phyloP scores from a whole-genome alignment of 176 grass and related monocot genomes.

The Eragrostis nindensis region DNA sequence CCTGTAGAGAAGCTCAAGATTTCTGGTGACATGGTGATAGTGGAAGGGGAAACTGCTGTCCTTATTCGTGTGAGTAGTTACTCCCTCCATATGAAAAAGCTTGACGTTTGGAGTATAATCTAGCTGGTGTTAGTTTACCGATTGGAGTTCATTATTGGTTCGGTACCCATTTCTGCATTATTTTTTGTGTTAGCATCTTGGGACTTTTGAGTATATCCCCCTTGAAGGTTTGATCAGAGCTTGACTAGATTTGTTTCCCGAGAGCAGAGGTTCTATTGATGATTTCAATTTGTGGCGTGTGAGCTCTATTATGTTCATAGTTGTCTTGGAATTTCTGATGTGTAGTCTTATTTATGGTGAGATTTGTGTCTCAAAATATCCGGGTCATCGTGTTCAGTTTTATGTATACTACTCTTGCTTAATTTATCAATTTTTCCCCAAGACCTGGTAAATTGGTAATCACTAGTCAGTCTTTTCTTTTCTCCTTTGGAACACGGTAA shows the following conservation, averaged over 20 bases:
- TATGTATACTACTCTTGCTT: background rate
- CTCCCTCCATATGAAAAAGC: background rate
- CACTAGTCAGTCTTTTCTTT: background rate
- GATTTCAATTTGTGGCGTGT: background rate
- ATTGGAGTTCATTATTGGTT: background rate
- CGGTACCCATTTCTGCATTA: background rate
- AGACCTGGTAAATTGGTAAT: background rate
- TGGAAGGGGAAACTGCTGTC: background rate
- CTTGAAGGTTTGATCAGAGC: background rate
- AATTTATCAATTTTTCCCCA: background rate
- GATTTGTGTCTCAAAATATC: background rate
- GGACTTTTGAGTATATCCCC: background rate
- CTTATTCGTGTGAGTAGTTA: background rate
- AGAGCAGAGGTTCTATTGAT: too few species aligned
- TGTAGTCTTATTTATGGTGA: background rate
- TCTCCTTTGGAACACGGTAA: background rate
- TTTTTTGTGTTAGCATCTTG: background rate
- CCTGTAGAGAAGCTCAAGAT: background rate
- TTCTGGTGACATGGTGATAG: slow-evolving; percentile 1
- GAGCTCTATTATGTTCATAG: slow-evolving; percentile 1
- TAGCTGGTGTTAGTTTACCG: background rate
- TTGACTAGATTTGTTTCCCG: background rate
- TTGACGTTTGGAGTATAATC: background rate
- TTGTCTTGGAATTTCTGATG: slow-evolving; percentile 14
- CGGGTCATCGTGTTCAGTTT: background rate